Conservation (phyloP, 2,329 filamentous ascomycete species). For the Endoconidiophora laricicola region DNA sequence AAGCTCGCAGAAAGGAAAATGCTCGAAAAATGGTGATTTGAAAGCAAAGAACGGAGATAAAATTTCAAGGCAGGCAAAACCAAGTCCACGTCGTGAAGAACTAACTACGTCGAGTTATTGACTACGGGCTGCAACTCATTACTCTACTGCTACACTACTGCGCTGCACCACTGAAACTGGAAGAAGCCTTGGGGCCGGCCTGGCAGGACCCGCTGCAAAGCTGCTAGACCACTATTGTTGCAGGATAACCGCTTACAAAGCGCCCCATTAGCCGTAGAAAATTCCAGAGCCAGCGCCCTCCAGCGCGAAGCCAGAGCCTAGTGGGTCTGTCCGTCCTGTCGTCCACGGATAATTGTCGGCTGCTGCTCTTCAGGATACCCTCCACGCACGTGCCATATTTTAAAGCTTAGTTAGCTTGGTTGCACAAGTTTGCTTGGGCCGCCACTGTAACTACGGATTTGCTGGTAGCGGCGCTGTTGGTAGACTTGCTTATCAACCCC, state of each 20-base stretch:
- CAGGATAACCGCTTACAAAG: constrained; percentile 9
- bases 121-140: background rate
- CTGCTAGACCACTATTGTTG: too few relatives aligned
- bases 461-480: too few relatives aligned
- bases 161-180: too few relatives aligned
- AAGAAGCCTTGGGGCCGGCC: too few relatives aligned
- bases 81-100: background rate
- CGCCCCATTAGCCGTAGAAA: constrained; percentile 7
- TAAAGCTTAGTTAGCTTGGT: too few relatives aligned
- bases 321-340: background rate
- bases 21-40: background rate
- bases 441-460: too few relatives aligned
- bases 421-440: too few relatives aligned
- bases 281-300: constrained; percentile 15
- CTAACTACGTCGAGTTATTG: too few relatives aligned
- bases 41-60: background rate
- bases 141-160: too few relatives aligned
- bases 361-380: background rate
- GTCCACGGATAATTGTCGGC: background rate
- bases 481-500: too few relatives aligned
- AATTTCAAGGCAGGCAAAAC: background rate
- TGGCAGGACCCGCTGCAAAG: too few relatives aligned
- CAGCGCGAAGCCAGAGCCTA: background rate
- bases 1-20: background rate
- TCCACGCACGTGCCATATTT: too few relatives aligned